phyloP scores from a whole-genome alignment of 495 filamentous ascomycete species.

The Durotheca rogersii region DNA sequence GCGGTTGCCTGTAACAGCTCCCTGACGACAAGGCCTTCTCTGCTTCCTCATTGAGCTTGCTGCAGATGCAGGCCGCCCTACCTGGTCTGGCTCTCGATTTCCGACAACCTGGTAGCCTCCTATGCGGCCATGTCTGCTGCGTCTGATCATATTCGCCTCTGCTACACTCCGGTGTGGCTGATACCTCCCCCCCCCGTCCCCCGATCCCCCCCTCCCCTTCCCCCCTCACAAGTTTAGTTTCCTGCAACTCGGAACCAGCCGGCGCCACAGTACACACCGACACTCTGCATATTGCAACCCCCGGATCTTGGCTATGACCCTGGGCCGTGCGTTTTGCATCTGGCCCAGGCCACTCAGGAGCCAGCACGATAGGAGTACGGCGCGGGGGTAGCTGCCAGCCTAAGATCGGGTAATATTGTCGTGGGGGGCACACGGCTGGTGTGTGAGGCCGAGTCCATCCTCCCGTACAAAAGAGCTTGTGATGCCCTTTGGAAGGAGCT shows the following conservation, averaged over 20 bases:
- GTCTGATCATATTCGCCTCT: no score
- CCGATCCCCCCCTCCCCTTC: constrained; percentile 14
- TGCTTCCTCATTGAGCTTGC: constrained; percentile 29
- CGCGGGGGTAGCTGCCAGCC: constrained; percentile 30
- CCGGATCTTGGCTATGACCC: constrained; percentile 28
- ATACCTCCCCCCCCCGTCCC: constrained; percentile 4
- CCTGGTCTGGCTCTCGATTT: constrained; percentile 18
- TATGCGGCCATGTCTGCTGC: constrained; percentile 23
- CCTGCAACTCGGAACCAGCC: constrained; percentile 32
- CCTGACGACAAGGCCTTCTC: constrained; percentile 15
- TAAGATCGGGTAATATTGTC: constrained; percentile 33
- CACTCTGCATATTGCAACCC: constrained; percentile 32
- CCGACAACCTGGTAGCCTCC: constrained; percentile 28
- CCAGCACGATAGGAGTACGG: constrained; percentile 12
- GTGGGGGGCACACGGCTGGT: constrained; percentile 22
- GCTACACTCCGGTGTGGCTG: no score
- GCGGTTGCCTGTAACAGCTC: constrained; percentile 11
- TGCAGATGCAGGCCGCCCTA: constrained; percentile 31
- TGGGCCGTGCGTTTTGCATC: constrained; percentile 30
- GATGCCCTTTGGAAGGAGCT: constrained; percentile 6
- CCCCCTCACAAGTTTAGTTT: constrained; percentile 16
- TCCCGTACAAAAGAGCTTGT: constrained; percentile 15
- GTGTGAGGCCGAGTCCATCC: constrained; percentile 11
- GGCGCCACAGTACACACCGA: constrained; percentile 24
- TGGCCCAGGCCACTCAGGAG: constrained; percentile 29